Percentiles rank a stretch among this genome's conserved stretches.
Evolutionary conservation across 805 yeast genomes (phyloP).

Genomic region (Candida nonsorbophila): DNA sequence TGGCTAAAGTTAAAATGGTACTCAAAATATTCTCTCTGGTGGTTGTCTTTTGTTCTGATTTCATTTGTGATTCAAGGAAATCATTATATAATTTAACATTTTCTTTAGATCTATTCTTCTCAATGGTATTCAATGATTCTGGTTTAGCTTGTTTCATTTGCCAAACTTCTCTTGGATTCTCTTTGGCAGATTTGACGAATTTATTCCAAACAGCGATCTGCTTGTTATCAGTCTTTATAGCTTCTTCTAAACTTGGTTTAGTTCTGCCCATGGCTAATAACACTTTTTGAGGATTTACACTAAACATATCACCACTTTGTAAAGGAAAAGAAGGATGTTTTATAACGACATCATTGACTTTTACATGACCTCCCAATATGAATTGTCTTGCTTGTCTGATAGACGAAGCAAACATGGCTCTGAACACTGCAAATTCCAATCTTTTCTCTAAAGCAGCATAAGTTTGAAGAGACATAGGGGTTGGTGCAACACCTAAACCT

Average conservation of each 20-base stretch:
- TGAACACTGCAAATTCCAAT: slow-evolving; percentile 82
- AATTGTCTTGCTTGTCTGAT: slow-evolving; percentile 92
- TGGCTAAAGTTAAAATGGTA: slow-evolving; percentile 33
- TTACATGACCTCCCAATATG: slow-evolving; percentile 73
- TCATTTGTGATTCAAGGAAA: slow-evolving; percentile 39
- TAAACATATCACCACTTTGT: slow-evolving; percentile 80
- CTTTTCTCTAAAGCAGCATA: slow-evolving; percentile 85
- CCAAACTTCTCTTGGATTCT: slow-evolving; percentile 56
- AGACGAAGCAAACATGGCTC: slow-evolving; percentile 90
- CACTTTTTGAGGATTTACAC: slow-evolving; percentile 82
- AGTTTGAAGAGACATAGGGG: slow-evolving; percentile 86
- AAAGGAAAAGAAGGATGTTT: slow-evolving; percentile 75
- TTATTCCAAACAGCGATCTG: slow-evolving; percentile 76
- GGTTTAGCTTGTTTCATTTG: slow-evolving; percentile 40
- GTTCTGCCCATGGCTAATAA: slow-evolving; percentile 77
- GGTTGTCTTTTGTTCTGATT: slow-evolving; percentile 27
- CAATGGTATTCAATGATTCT: slow-evolving; percentile 25
- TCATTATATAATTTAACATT: slow-evolving; percentile 28
- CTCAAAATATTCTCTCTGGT: slow-evolving; percentile 45
- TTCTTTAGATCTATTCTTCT: slow-evolving; percentile 7
- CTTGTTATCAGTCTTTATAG: slow-evolving; percentile 62
- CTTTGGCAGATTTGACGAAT: slow-evolving; percentile 55
- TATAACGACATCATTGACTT: slow-evolving; percentile 78
- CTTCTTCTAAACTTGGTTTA: slow-evolving; percentile 70
- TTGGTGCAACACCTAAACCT: slow-evolving; percentile 49